These are phyloP conservation scores for Picochlorum sp. DNA, from an alignment of 139 green algal species.

Conservation along the genomic window DNA sequence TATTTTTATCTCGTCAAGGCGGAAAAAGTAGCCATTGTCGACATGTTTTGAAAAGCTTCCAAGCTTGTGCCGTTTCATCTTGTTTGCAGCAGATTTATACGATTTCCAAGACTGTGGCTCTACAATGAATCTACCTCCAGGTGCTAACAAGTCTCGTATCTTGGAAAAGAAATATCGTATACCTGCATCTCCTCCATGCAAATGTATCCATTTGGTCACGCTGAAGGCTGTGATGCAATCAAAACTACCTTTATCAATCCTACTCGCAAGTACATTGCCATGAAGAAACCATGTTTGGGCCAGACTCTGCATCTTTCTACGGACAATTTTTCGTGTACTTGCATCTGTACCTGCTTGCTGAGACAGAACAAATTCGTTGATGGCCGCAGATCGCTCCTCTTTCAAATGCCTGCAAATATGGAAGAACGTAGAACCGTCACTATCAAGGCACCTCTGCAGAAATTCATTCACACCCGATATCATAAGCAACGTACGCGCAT, in stretches of 20 bases:
- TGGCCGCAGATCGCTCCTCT: constrained; percentile 8
- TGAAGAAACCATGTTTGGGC: constrained; percentile 26
- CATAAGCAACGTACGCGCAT: constrained; percentile 18
- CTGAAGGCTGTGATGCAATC: constrained; percentile 21
- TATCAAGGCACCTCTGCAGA: not conserved
- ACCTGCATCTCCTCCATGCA: constrained; percentile 77
- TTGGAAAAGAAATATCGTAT: constrained; percentile 59
- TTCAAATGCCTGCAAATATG: constrained; percentile 18
- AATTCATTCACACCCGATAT: constrained; percentile 7
- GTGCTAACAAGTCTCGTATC: constrained; percentile 27
- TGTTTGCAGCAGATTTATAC: constrained; percentile 58
- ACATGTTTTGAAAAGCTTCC: not conserved
- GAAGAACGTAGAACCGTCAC: not conserved
- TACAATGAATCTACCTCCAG: constrained; percentile 73
- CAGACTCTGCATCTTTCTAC: not conserved
- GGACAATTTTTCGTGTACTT: constrained; percentile 7
- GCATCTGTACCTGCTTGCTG: constrained; percentile 1
- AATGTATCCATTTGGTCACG: constrained; percentile 92
- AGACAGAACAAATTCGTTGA: not conserved
- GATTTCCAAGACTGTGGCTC: constrained; percentile 86
- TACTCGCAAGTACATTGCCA: constrained; percentile 16
- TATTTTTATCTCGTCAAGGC: constrained; percentile 40
- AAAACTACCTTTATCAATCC: constrained; percentile 6
- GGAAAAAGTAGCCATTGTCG: not conserved
- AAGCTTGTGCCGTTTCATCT: constrained; percentile 26